Conservation (phyloP, 148 eudicot genomes). For the Vaccinium darrowii region DNA sequence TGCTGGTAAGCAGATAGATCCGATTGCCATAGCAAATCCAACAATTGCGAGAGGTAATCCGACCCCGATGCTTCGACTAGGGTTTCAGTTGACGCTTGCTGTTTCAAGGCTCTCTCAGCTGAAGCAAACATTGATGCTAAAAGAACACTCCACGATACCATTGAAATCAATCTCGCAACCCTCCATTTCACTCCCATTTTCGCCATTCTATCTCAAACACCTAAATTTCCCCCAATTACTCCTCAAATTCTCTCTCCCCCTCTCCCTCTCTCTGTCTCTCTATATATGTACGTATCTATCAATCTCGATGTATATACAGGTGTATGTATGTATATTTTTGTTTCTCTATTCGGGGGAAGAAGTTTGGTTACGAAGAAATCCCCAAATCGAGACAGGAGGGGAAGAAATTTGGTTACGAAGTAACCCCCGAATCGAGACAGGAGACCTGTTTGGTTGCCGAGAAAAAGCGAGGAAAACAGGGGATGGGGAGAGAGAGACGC, state of each 20-base stretch:
- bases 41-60: constrained; percentile 16
- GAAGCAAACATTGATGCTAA: constrained; percentile 54
- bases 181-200: constrained; percentile 32
- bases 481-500: neutral
- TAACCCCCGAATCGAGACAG: neutral
- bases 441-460: neutral
- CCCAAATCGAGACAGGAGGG: neutral
- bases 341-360: neutral
- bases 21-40: constrained; percentile 59
- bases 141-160: constrained; percentile 40
- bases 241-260: neutral
- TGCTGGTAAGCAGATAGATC: constrained; percentile 63
- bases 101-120: constrained; percentile 57
- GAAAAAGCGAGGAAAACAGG: neutral
- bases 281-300: too few species aligned
- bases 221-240: neutral
- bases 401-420: neutral
- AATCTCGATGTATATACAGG: too few species aligned
- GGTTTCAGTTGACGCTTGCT: neutral
- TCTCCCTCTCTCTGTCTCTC: too few species aligned
- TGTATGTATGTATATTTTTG: too few species aligned
- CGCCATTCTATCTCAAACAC: constrained; percentile 12
- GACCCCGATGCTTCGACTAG: constrained; percentile 15
- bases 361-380: neutral
- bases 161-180: constrained; percentile 37